Evolutionary conservation across 116 monocot genomes (phyloP).

Genomic region (Papilionanthe hybrid): DNA sequence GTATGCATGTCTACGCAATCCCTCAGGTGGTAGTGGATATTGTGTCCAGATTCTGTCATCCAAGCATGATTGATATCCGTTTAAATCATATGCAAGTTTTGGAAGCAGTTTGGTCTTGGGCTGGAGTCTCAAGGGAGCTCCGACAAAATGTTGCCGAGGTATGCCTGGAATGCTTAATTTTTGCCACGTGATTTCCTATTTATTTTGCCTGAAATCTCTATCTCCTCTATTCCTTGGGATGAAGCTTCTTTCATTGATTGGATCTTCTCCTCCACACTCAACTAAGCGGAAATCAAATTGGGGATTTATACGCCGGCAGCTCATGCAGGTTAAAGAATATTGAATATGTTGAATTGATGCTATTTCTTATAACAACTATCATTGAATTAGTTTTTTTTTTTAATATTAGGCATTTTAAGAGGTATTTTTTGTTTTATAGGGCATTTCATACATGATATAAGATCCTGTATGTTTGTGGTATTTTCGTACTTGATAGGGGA

Average conservation of each 20-base stretch:
- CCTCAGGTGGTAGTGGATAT: slow-evolving; percentile 76
- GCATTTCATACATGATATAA: background rate
- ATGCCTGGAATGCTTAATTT: slow-evolving; percentile 11
- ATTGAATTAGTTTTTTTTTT: background rate
- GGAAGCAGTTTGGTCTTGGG: slow-evolving; percentile 89
- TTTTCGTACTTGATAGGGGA: background rate
- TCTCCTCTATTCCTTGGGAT: slow-evolving; percentile 15
- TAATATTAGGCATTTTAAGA: background rate
- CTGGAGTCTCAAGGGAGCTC: slow-evolving; percentile 50
- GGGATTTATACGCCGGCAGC: slow-evolving; percentile 82
- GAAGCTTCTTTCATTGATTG: slow-evolving; percentile 76
- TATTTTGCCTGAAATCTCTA: background rate
- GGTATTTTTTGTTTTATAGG: background rate
- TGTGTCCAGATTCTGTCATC: slow-evolving; percentile 43
- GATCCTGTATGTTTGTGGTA: background rate
- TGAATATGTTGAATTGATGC: background rate
- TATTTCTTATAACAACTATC: background rate
- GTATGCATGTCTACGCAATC: background rate
- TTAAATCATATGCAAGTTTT: slow-evolving; percentile 80
- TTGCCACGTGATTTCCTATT: background rate
- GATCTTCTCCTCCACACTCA: slow-evolving; percentile 71
- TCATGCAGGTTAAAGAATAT: slow-evolving; percentile 65
- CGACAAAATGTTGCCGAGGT: slow-evolving; percentile 88
- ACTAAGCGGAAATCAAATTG: slow-evolving; percentile 73
- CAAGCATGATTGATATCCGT: slow-evolving; percentile 57